Conservation (phyloP, 73 alveolate species). For the Paramecium primaurelia region DNA sequence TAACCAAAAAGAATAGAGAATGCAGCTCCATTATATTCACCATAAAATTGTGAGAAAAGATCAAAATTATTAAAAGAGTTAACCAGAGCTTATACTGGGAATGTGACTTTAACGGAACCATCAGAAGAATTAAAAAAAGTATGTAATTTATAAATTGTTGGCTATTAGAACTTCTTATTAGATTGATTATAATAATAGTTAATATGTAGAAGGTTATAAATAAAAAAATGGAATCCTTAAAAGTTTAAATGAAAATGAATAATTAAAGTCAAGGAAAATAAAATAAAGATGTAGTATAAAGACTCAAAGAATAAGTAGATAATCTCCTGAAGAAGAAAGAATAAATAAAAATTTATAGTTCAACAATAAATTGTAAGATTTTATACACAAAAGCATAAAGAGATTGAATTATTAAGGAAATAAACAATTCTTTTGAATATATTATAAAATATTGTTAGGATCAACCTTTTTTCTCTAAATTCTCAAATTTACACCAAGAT, state of each 20-base stretch:
- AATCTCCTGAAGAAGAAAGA: not conserved
- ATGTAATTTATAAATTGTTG: not conserved
- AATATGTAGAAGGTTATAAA: not conserved
- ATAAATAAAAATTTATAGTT: not conserved
- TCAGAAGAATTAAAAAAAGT: not conserved
- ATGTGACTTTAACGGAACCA: not conserved
- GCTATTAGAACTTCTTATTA: not conserved
- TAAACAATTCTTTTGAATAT: not conserved
- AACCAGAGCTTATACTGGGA: not conserved
- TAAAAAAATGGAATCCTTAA: not conserved
- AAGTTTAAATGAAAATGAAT: not conserved
- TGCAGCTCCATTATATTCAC: not conserved
- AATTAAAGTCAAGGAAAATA: not conserved
- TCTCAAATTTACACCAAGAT: slow-evolving; percentile 37
- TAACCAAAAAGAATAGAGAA: slow-evolving; percentile 10
- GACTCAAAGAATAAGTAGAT: not conserved
- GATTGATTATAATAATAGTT: not conserved
- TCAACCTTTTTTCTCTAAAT: not conserved
- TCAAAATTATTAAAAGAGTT: not conserved
- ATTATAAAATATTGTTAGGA: not conserved
- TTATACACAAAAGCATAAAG: not conserved
- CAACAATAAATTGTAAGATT: not conserved
- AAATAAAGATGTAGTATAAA: not conserved
- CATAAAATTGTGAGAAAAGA: not conserved
- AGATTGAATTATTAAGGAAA: not conserved